Percentiles rank a stretch among this genome's conserved stretches.
These are phyloP conservation scores for Backusella tarrabulga DNA, from an alignment of 192 early-diverging fungal genomes.

Conservation along the genomic window DNA sequence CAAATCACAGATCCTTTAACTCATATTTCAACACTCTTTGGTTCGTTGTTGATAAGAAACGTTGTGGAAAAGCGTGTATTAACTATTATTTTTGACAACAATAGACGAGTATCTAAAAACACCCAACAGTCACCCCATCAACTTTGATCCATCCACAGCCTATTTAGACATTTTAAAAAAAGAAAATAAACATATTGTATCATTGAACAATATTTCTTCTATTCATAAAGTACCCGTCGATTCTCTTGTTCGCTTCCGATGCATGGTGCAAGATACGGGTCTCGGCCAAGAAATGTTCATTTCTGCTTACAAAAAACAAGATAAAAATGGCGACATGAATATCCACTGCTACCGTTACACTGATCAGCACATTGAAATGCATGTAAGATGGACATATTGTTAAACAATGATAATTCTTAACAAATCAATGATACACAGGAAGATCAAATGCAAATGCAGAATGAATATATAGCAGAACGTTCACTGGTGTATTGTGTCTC, in stretches of 20 bases:
- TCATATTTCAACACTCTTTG: neutral
- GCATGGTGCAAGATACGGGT: slow-evolving; percentile 81
- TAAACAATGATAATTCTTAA: neutral
- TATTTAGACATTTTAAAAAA: slow-evolving; percentile 1
- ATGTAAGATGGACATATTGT: slow-evolving; percentile 20
- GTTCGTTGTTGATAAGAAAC: neutral
- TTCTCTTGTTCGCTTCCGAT: slow-evolving; percentile 67
- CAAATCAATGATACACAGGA: neutral
- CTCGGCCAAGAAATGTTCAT: slow-evolving; percentile 67
- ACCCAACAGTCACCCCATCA: neutral
- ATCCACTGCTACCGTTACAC: slow-evolving; percentile 44
- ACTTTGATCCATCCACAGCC: slow-evolving; percentile 13
- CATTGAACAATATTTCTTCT: slow-evolving; percentile 37
- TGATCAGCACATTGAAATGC: slow-evolving; percentile 33
- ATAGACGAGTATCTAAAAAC: slow-evolving; percentile 1
- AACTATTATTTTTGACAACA: neutral
- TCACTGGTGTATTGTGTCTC: slow-evolving; percentile 69
- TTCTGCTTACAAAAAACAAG: slow-evolving; percentile 30
- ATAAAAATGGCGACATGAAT: slow-evolving; percentile 14
- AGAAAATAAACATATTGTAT: slow-evolving; percentile 40
- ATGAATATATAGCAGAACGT: slow-evolving; percentile 47
- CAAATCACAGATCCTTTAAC: neutral
- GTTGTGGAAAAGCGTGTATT: neutral
- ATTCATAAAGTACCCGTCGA: slow-evolving; percentile 31
- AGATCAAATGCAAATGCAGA: slow-evolving; percentile 13